Conservation (phyloP, 805 yeast genomes). For the Myxozyma melibiosi region DNA sequence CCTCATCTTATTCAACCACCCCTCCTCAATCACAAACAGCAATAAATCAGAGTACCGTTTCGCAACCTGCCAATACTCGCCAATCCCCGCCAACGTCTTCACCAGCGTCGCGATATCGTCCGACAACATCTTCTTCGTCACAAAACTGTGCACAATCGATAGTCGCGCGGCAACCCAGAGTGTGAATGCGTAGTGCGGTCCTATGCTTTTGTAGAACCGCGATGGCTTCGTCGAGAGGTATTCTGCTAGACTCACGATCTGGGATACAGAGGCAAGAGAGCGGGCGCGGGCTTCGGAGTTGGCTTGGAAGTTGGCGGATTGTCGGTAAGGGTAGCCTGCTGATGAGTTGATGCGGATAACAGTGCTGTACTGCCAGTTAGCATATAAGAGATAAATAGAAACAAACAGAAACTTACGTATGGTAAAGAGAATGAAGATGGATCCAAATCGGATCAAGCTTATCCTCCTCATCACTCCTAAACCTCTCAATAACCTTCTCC, state of each 20-base stretch:
- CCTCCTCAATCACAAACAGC: constrained; percentile 36
- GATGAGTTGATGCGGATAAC: constrained; percentile 37
- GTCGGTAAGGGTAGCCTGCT: constrained; percentile 36
- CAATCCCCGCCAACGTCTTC: constrained; percentile 30
- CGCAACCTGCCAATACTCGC: constrained; percentile 36
- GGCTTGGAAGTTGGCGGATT: constrained; percentile 33
- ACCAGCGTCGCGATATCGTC: constrained; percentile 35
- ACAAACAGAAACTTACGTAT: constrained; percentile 21
- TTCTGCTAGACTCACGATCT: constrained; percentile 31
- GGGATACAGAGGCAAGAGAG: constrained; percentile 33
- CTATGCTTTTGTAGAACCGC: constrained; percentile 28
- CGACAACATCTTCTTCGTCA: constrained; percentile 30
- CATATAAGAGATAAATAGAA: not conserved
- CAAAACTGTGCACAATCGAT: constrained; percentile 36
- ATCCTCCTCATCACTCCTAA: not conserved
- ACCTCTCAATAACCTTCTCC: constrained; percentile 6
- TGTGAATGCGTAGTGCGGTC: constrained; percentile 39
- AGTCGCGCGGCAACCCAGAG: constrained; percentile 39
- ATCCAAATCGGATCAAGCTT: constrained; percentile 29
- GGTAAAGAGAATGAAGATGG: constrained; percentile 34
- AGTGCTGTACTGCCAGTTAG: constrained; percentile 5
- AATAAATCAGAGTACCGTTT: constrained; percentile 35
- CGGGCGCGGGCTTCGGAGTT: constrained; percentile 34
- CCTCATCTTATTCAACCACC: constrained; percentile 26
- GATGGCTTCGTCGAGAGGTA: constrained; percentile 15